Evolutionary conservation across 805 yeast genomes (phyloP).

Genomic region (Nakazawaea populi): DNA sequence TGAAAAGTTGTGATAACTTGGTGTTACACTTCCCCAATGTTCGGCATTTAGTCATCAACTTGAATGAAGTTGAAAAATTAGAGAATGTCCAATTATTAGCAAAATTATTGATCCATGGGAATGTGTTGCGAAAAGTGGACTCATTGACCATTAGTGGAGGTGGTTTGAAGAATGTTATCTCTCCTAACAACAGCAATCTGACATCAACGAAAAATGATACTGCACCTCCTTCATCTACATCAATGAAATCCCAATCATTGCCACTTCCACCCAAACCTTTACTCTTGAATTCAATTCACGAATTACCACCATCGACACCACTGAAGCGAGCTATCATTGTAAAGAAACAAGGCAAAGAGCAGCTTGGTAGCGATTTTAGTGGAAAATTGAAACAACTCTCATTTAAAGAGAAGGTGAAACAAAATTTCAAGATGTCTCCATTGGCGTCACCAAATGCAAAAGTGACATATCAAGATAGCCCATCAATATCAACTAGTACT

Average conservation of each 20-base stretch:
- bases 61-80: background rate
- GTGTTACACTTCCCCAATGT: conserved; percentile 10
- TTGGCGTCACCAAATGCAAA: background rate
- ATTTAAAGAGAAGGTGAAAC: background rate
- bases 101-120: conserved; percentile 7
- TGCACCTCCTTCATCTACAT: too few species aligned
- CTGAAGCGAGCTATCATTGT: background rate
- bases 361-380: too few species aligned
- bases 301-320: background rate
- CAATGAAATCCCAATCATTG: too few species aligned
- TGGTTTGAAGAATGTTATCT: background rate
- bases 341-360: too few species aligned
- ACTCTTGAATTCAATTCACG: too few species aligned
- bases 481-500: background rate
- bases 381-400: background rate
- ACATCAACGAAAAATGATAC: background rate
- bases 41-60: conserved; percentile 6
- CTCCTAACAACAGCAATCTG: background rate
- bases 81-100: background rate
- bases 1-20: conserved; percentile 6
- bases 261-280: too few species aligned
- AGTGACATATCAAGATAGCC: background rate
- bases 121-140: background rate
- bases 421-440: background rate
- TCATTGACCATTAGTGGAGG: conserved; percentile 5